Conservation (phyloP, 352 stramenopile genomes). For the Phytophthora sojae region DNA sequence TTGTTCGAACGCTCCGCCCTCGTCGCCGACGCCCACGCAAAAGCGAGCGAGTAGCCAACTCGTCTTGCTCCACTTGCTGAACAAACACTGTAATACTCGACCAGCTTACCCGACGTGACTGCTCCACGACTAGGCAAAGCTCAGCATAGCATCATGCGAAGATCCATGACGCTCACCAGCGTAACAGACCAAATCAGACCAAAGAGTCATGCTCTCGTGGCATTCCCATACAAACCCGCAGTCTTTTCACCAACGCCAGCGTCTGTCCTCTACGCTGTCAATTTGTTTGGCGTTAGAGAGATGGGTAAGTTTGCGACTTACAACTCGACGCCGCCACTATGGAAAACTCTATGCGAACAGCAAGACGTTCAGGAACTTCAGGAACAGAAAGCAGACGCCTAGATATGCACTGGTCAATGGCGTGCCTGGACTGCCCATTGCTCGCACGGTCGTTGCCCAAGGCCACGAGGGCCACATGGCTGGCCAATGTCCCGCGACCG, state of each 20-base stretch:
- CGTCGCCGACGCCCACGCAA: neutral
- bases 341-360: constrained; percentile 9
- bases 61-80: neutral
- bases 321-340: constrained; percentile 18
- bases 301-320: constrained; percentile 3
- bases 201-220: neutral
- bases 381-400: constrained; percentile 1
- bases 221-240: constrained; percentile 13
- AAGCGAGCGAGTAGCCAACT: constrained; percentile 2
- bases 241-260: neutral
- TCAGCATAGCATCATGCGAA: neutral
- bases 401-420: constrained; percentile 17
- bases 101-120: neutral
- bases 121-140: constrained; percentile 14
- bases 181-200: neutral
- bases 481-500: neutral
- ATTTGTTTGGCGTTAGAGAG: constrained; percentile 36
- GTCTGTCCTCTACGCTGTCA: constrained; percentile 23
- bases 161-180: constrained; percentile 8
- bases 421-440: constrained; percentile 15
- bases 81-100: neutral
- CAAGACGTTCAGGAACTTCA: constrained; percentile 1
- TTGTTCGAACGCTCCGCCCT: constrained; percentile 21
- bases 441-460: constrained; percentile 22
- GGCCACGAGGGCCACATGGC: neutral